phyloP scores from a whole-genome alignment of 768 basidiomycete genomes.

The Termitomyces heimii region DNA sequence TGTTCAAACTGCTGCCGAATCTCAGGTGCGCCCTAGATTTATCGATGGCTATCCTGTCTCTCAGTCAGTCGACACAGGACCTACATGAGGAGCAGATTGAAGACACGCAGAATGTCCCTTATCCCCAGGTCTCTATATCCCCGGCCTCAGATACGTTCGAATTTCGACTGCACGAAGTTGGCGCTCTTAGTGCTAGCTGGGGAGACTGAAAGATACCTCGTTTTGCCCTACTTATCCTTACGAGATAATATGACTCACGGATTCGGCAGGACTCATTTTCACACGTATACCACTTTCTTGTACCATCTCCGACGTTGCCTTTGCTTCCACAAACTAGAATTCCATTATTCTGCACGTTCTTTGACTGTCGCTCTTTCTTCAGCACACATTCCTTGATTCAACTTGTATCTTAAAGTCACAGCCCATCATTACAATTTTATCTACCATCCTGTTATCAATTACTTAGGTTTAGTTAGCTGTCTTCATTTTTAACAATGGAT shows the following conservation, averaged over 20 bases:
- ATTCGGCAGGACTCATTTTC: not conserved
- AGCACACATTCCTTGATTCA: not conserved
- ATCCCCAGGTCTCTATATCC: conserved; percentile 7
- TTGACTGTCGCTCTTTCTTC: not conserved
- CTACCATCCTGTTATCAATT: not conserved
- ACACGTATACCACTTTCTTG: not conserved
- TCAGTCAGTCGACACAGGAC: not conserved
- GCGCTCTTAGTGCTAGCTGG: conserved; percentile 12
- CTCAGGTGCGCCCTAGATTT: not conserved
- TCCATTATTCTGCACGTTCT: not conserved
- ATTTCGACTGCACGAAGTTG: conserved; percentile 9
- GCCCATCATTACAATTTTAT: not conserved
- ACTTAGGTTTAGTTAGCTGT: not conserved
- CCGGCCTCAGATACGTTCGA: conserved; percentile 7
- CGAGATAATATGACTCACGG: not conserved
- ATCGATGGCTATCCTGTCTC: not conserved
- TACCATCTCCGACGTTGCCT: not conserved
- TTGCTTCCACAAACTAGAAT: not conserved
- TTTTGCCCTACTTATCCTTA: not conserved
- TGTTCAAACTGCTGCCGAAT: not conserved
- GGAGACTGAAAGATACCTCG: conserved; percentile 3
- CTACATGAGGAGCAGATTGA: not conserved
- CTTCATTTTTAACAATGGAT: not conserved
- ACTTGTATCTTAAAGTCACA: not conserved
- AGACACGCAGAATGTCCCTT: not conserved